Conservation (phyloP, 805 yeast genomes). For the Starmerella cellae region DNA sequence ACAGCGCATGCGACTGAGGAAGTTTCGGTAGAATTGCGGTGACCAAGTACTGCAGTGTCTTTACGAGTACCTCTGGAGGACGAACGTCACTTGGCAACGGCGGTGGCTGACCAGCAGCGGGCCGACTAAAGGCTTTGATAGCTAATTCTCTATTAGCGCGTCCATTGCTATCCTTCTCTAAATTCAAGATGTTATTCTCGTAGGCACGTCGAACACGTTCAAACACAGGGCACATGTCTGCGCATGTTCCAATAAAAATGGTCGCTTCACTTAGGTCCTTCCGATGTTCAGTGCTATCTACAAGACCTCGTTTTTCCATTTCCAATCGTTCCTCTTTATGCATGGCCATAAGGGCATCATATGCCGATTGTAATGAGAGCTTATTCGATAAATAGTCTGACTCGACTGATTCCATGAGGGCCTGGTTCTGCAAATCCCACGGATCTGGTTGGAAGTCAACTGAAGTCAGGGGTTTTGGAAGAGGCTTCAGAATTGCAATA, state of each 20-base stretch:
- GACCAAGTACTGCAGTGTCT: conserved; percentile 59
- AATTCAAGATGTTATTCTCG: conserved; percentile 70
- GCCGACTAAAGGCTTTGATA: conserved; percentile 84
- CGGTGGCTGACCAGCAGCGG: conserved; percentile 97
- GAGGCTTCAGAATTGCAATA: conserved; percentile 9
- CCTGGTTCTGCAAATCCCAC: conserved; percentile 73
- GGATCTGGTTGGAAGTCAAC: conserved; percentile 5
- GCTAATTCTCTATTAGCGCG: conserved; percentile 50
- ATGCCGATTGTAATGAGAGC: conserved; percentile 52
- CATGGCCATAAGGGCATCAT: conserved; percentile 55
- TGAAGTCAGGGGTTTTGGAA: conserved; percentile 9
- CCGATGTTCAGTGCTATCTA: conserved; percentile 73
- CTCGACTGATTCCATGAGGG: conserved; percentile 37
- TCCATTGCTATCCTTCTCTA: conserved; percentile 56
- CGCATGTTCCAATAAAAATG: conserved; percentile 72
- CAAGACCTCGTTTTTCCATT: conserved; percentile 72
- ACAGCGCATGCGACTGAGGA: conserved; percentile 76
- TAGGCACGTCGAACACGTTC: conserved; percentile 79
- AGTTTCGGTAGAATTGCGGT: conserved; percentile 47
- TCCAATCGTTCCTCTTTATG: conserved; percentile 59
- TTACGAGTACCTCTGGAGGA: conserved; percentile 63
- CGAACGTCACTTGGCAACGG: conserved; percentile 95
- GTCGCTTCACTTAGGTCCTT: conserved; percentile 84
- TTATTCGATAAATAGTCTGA: conserved; percentile 34
- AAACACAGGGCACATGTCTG: conserved; percentile 88